Conservation (phyloP, 169 alveolate genomes). For the Plasmodium vinckei region DNA sequence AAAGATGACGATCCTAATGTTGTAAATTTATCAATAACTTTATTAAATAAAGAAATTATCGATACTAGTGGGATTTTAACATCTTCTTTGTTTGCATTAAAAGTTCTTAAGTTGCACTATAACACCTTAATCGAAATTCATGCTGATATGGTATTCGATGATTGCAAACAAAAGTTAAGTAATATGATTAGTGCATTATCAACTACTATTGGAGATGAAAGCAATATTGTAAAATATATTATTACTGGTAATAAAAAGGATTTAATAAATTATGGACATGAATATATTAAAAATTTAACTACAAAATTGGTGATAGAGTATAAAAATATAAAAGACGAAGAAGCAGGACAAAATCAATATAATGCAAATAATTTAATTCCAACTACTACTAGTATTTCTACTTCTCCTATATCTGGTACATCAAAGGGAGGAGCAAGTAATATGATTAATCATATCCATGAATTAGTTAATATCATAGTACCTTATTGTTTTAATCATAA, state of each 20-base stretch:
- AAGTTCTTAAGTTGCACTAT: constrained; percentile 50
- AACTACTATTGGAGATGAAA: constrained; percentile 73
- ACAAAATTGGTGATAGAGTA: constrained; percentile 41
- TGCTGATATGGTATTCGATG: constrained; percentile 53
- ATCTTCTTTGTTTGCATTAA: constrained; percentile 53
- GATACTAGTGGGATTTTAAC: constrained; percentile 71
- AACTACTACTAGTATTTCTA: neutral
- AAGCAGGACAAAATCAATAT: neutral
- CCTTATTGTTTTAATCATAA: constrained; percentile 90
- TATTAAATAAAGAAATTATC: constrained; percentile 63
- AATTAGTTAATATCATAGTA: constrained; percentile 84
- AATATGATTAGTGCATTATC: constrained; percentile 77
- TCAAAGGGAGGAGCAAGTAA: neutral
- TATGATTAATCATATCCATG: constrained; percentile 43
- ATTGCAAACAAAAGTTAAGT: constrained; percentile 59
- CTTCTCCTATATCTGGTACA: neutral
- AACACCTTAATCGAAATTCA: constrained; percentile 48
- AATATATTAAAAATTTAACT: constrained; percentile 62
- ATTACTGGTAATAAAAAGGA: constrained; percentile 56
- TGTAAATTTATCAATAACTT: constrained; percentile 36
- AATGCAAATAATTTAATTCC: neutral
- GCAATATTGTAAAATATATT: constrained; percentile 57
- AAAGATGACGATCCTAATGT: constrained; percentile 39
- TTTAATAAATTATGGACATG: constrained; percentile 65
- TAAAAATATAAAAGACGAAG: constrained; percentile 63